Base-by-base conservation (phyloP, 192 early-diverging fungal genomes). In the Entomortierella lignicola region DNA sequence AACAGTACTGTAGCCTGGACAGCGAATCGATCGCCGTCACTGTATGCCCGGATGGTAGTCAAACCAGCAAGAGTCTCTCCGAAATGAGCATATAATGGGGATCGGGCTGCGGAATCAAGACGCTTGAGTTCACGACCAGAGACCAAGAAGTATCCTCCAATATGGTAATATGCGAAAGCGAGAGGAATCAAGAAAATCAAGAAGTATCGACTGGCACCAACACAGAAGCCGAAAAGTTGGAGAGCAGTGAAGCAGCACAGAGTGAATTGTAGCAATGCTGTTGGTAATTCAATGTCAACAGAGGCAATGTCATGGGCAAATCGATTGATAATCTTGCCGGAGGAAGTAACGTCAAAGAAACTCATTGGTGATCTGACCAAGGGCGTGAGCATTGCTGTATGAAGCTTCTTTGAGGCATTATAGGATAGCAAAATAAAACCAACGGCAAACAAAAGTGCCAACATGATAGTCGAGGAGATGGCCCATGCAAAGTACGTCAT, bases 41-140 rank as follows among this genome's bases (percentile, higher is more conserved):
- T 60, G 65, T 91, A 96, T 3, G 91, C 91, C 48, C 91, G 87
- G 51, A 92, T 88, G 11, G 89, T 92, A 26, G 70, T 67, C 4
- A 85, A 80, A 11, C 91, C 91, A 30, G 64, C 72, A 4, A 86
- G 60, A 2, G 87, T 80, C 65, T 88, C 85, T 30, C 84, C 82
- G 51, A 84, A 85, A 51, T 67, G 82, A 1, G 92, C 84, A 69
- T 87, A 92, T 17, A 94, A 37, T 37, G 34, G 34, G 34, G 34
- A 37, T 4, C 34, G 34, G 10, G 34, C 34, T 37, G 34, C 34
- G 15, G 92, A 91, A 73, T 96, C 93, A 18, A 97, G 82, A n/a
- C 95, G 88, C 83, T 95, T 94, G 57, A 97, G 82, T 82, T 97
- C 94, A 44, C 95, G 87, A 0, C 89, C 88, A 2, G 88, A 83